phyloP scores from a whole-genome alignment of 371 early-diverging fungal genomes.

The Mortierella sp. region DNA sequence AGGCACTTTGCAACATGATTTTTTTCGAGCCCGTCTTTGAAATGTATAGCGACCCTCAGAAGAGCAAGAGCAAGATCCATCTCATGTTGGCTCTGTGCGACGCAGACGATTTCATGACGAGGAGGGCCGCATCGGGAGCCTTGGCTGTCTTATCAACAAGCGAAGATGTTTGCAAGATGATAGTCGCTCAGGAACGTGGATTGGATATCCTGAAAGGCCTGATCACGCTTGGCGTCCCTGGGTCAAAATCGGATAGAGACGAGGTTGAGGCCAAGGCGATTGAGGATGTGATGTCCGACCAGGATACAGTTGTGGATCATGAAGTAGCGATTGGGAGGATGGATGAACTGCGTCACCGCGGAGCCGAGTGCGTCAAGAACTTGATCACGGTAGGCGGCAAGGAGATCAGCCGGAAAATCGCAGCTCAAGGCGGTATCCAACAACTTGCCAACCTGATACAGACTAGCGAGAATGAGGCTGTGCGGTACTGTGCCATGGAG shows the following conservation, averaged over 20 bases:
- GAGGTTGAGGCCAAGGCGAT: conserved; percentile 59
- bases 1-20: conserved; percentile 94
- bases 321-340: conserved; percentile 57
- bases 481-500: conserved; percentile 67
- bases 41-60: conserved; percentile 65
- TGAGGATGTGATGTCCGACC: conserved; percentile 65
- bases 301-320: conserved; percentile 67
- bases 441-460: conserved; percentile 58
- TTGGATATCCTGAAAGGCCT: conserved; percentile 63
- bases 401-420: conserved; percentile 46
- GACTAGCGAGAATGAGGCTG: conserved; percentile 59
- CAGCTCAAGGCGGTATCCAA: conserved; percentile 31
- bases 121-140: conserved; percentile 89
- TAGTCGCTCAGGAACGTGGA: conserved; percentile 67
- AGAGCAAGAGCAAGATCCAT: conserved; percentile 67
- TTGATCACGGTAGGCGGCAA: conserved; percentile 54
- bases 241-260: conserved; percentile 20
- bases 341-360: conserved; percentile 69
- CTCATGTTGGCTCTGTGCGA: conserved; percentile 87
- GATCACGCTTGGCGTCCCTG: conserved; percentile 46
- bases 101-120: conserved; percentile 84
- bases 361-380: conserved; percentile 71
- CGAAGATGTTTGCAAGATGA: conserved; percentile 63
- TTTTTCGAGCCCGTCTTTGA: conserved; percentile 84
- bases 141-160: conserved; percentile 83